Conservation (phyloP, 805 yeast genomes). For the Metschnikowia aberdeeniae region DNA sequence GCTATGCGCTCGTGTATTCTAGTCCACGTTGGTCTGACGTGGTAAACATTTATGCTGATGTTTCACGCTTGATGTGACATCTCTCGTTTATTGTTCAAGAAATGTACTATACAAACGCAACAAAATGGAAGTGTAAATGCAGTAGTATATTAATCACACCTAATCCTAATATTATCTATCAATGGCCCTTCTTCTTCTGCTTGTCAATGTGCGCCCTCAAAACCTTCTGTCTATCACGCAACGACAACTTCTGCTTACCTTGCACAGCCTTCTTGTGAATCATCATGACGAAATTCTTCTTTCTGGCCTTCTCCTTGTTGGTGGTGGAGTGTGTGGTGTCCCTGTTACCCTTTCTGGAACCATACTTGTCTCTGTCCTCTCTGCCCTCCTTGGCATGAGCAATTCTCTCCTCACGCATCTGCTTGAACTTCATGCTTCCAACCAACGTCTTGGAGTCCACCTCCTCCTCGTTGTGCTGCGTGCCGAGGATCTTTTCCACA, state of each 20-base stretch:
- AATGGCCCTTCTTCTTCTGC: constrained; percentile 84
- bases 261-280: constrained; percentile 92
- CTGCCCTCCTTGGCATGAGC: constrained; percentile 86
- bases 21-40: constrained; percentile 5
- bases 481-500: constrained; percentile 71
- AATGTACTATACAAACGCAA: not conserved
- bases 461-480: constrained; percentile 65
- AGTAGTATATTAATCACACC: not conserved
- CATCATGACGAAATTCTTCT: constrained; percentile 99
- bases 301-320: constrained; percentile 91
- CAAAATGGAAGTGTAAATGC: not conserved
- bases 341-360: constrained; percentile 79
- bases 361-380: constrained; percentile 87
- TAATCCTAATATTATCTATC: constrained; percentile 6
- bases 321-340: constrained; percentile 83
- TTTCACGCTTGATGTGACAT: constrained; percentile 5
- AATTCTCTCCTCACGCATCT: constrained; percentile 83
- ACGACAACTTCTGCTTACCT: constrained; percentile 86
- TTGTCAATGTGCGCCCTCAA: constrained; percentile 81
- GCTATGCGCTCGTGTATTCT: constrained; percentile 3
- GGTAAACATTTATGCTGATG: constrained; percentile 13
- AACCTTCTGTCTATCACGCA: constrained; percentile 86
- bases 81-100: not conserved
- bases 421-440: constrained; percentile 80
- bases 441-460: constrained; percentile 76